These are phyloP conservation scores for Dothiorella sarmentorum DNA, from an alignment of 2,329 filamentous ascomycete genomes.

Conservation along the genomic window DNA sequence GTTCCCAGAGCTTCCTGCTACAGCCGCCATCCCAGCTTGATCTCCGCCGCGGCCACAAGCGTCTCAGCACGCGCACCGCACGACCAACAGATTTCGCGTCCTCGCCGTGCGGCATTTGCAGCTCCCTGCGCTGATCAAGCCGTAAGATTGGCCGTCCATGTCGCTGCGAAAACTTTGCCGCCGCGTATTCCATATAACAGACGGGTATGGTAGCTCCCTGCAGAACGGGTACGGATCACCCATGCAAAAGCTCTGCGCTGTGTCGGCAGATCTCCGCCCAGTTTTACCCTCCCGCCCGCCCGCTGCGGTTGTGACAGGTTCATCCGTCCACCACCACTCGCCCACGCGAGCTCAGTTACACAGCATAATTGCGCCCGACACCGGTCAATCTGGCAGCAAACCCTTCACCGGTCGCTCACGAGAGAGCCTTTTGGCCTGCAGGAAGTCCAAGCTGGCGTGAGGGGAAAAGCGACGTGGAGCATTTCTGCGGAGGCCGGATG, in stretches of 20 bases:
- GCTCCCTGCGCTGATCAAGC: constrained; percentile 1
- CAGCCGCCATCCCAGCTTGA: background rate
- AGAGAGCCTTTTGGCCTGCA: background rate
- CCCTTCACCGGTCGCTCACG: background rate
- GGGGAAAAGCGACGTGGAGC: background rate
- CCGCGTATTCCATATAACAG: background rate
- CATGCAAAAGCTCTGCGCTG: background rate
- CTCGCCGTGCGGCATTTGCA: constrained; percentile 13
- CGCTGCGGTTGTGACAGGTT: background rate
- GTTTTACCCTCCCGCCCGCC: background rate
- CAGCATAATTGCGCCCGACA: background rate
- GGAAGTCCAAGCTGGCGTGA: background rate
- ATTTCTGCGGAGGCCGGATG: background rate
- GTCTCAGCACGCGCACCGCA: constrained; percentile 18
- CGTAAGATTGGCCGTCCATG: background rate
- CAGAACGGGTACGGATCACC: constrained; percentile 1
- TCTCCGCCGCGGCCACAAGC: constrained; percentile 13
- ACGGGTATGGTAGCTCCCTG: constrained; percentile 3
- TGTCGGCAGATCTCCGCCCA: background rate
- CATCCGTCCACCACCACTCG: background rate
- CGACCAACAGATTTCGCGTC: constrained; percentile 3
- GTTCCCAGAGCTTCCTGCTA: background rate
- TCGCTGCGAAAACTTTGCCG: background rate
- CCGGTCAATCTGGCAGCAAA: background rate
- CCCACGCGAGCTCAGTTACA: background rate